phyloP scores from a whole-genome alignment of 169 alveolate genomes.

The Cryptosporidium xiaoi region DNA sequence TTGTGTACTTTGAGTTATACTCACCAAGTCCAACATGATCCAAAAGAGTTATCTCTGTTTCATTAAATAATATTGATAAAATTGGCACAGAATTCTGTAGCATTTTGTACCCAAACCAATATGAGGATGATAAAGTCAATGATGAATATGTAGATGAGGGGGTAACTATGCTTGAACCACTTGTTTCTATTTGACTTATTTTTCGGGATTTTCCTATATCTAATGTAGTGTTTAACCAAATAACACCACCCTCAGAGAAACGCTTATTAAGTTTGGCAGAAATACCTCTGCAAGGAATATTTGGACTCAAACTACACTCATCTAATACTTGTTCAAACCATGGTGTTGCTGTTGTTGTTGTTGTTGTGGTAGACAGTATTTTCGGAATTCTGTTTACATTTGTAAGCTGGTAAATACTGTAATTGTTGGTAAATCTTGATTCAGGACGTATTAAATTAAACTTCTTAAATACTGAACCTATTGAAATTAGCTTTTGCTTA shows the following conservation, averaged over 20 bases:
- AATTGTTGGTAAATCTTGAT: not conserved
- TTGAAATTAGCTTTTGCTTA: slow-evolving; percentile 1
- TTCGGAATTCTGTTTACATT: slow-evolving; percentile 35
- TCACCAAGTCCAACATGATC: not conserved
- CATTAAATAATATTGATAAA: slow-evolving; percentile 27
- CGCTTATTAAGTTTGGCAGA: not conserved
- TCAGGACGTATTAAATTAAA: not conserved
- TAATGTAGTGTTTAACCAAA: slow-evolving; percentile 51
- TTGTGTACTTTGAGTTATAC: slow-evolving; percentile 32
- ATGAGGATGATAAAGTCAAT: not conserved
- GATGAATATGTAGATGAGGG: no score
- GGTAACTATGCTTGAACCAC: no score
- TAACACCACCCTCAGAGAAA: slow-evolving; percentile 18
- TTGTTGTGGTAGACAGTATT: slow-evolving; percentile 31
- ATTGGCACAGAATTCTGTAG: slow-evolving; percentile 5
- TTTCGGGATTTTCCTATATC: not conserved
- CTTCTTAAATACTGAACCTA: not conserved
- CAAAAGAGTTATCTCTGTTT: slow-evolving; percentile 4
- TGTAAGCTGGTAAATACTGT: slow-evolving; percentile 23
- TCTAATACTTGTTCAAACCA: slow-evolving; percentile 60
- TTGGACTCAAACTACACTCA: slow-evolving; percentile 10
- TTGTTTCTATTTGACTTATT: slow-evolving; percentile 8
- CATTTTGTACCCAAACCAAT: slow-evolving; percentile 52
- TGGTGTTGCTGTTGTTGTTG: slow-evolving; percentile 54
- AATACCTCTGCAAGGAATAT: slow-evolving; percentile 53